Base-by-base conservation (phyloP, 2,329 filamentous ascomycete genomes). In the Stagonosporopsis cucurbitacearum region DNA sequence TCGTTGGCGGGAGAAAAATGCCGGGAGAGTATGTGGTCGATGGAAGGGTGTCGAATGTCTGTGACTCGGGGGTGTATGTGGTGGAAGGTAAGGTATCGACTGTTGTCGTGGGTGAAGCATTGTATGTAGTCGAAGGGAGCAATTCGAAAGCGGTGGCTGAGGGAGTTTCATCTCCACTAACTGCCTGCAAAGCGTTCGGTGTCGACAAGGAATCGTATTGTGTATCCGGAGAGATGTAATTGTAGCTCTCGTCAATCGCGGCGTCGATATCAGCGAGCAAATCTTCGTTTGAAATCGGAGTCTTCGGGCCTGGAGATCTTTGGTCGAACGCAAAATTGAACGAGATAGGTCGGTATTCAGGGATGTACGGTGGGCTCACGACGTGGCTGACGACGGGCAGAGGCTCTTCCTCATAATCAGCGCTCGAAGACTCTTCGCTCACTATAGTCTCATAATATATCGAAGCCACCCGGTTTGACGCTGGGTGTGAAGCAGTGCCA, bases 241-340 rank as follows among this genome's bases (percentile, higher is more conserved):
- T 52, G 40, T 64, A 67, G 33, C 58, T 57, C 42, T 67, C 63
- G 22, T 69, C 66, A 35, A 69, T 69, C 4, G 66, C 66, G 26
- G 64, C 60, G 47, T 69, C 66, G 28, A 69, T 69, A 7, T 69
- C 59, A 15, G 64, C 54, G 17, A 69, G 55, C 6, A 69, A 41
- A 15, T 62, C 60, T 19, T 62, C 55, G 30, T 62, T 58, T 5
- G 52, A 49, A 6, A 50, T 47, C 19, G 59, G 59, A 2, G 50
- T 54, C 15, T 54, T 50, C 1, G 50, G 58, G 2, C 53, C 47
- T 1, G 42, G 42, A 9, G 58, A 62, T 13, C 43, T 55, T 25
- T 45, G 59, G 28, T 66, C 61, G 32, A 68, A 68, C 0, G 59
- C 37, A 13, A 63, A 60, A 7, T 54, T 60, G 40, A 63, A 60